Evolutionary conservation across 75 land plant species (phyloP).

Genomic region (Cupressus sempervirens): DNA sequence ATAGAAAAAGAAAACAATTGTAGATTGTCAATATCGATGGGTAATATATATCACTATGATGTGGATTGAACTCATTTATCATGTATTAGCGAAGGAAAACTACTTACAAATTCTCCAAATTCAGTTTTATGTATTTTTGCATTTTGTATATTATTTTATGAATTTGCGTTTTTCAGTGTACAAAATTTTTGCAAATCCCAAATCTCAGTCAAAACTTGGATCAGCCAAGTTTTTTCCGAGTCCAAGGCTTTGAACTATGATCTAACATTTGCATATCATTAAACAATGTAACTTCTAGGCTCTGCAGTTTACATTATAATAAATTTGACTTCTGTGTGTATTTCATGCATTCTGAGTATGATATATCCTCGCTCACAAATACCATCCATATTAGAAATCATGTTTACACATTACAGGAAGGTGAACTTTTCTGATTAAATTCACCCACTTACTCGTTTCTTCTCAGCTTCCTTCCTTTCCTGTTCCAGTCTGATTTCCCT

Average conservation of each 20-base stretch:
- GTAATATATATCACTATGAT: no score
- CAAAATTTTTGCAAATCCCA: no score
- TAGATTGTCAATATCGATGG: no score
- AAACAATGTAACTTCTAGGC: neutral
- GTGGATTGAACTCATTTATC: no score
- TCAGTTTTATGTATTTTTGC: no score
- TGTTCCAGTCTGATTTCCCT: slow-evolving; percentile 83
- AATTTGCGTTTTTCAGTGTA: no score
- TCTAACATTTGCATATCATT: neutral
- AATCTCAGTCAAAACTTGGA: no score
- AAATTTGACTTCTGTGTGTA: neutral
- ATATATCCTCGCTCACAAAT: neutral
- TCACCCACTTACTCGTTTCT: slow-evolving; percentile 46
- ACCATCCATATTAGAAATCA: neutral
- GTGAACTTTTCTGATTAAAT: neutral
- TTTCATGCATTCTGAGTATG: neutral
- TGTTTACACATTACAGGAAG: neutral
- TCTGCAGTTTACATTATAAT: neutral
- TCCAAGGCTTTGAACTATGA: neutral
- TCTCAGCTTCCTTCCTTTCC: slow-evolving; percentile 90
- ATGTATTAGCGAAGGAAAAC: no score
- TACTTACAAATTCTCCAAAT: no score
- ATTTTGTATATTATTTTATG: no score
- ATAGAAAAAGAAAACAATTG: no score
- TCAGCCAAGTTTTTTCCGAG: neutral